Evolutionary conservation across 2,329 filamentous ascomycete genomes (phyloP).

Genomic region (Diplodia scrobiculata): DNA sequence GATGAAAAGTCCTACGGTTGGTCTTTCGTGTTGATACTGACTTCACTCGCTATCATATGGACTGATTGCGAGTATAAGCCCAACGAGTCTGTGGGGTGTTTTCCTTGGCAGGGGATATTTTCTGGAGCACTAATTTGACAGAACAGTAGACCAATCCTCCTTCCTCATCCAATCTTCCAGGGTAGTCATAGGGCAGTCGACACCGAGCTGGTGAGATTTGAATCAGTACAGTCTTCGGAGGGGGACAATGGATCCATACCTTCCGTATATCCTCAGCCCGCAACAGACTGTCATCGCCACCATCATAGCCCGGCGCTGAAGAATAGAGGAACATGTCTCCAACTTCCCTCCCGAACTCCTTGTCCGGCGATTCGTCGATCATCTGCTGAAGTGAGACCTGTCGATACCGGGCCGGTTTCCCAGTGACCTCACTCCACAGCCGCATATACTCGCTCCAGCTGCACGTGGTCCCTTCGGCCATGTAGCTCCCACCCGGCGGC

Average conservation of each 20-base stretch:
- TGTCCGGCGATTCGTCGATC: conserved; percentile 44
- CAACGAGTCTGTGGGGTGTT: too few species aligned
- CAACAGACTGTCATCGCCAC: conserved; percentile 38
- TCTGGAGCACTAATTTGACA: not conserved
- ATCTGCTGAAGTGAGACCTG: conserved; percentile 47
- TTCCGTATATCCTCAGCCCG: conserved; percentile 12
- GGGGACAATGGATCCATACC: not conserved
- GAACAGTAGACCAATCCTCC: conserved; percentile 37
- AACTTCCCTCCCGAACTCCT: conserved; percentile 50
- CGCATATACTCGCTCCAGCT: conserved; percentile 26
- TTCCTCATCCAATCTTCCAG: conserved; percentile 37
- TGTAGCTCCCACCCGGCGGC: conserved; percentile 6
- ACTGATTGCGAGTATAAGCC: too few species aligned
- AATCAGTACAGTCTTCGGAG: conserved; percentile 33
- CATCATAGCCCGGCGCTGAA: conserved; percentile 55
- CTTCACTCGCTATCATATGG: too few species aligned
- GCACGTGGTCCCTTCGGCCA: conserved; percentile 8
- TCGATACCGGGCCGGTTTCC: conserved; percentile 5
- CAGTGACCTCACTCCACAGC: conserved; percentile 3
- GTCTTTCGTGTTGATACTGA: too few species aligned
- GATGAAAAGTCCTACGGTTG: too few species aligned
- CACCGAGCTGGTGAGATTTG: conserved; percentile 43
- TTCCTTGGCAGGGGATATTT: not conserved
- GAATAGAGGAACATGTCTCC: conserved; percentile 54
- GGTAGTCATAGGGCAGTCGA: conserved; percentile 44